Conservation (phyloP, 2,329 filamentous ascomycete species). For the Cladosporium oxysporum region DNA sequence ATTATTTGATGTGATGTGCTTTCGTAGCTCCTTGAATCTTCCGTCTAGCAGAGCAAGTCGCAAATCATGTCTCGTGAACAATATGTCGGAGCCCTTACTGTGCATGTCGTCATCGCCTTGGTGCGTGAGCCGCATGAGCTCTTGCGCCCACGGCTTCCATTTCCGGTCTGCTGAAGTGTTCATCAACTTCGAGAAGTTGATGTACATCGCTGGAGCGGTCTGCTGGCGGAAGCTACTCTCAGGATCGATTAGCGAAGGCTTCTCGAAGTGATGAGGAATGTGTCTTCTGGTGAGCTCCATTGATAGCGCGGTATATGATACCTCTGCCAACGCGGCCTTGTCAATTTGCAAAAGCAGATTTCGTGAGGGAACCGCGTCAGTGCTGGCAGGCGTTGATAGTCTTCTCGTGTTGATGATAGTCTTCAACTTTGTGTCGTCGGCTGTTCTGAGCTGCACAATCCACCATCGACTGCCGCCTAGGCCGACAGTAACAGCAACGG, state of each 20-base stretch:
- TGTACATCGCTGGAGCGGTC: conserved; percentile 20
- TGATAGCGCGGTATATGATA: conserved; percentile 33
- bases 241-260: conserved; percentile 21
- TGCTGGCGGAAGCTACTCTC: conserved; percentile 17
- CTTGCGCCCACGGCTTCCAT: conserved; percentile 29
- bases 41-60: conserved; percentile 39
- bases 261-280: conserved; percentile 29
- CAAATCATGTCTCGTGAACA: conserved; percentile 42
- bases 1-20: conserved; percentile 38
- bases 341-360: conserved; percentile 37
- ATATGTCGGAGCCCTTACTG: background rate
- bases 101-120: conserved; percentile 24
- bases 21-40: conserved; percentile 41
- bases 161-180: conserved; percentile 16
- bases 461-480: conserved; percentile 78
- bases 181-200: conserved; percentile 27
- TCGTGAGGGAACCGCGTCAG: conserved; percentile 10
- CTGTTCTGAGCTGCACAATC: conserved; percentile 64
- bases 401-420: conserved; percentile 27
- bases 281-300: conserved; percentile 28
- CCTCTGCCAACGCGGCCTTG: conserved; percentile 40
- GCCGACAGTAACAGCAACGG: conserved; percentile 69
- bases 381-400: conserved; percentile 14
- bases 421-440: conserved; percentile 17
- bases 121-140: conserved; percentile 28